These are phyloP conservation scores for Leccinellum rugosiceps DNA, from an alignment of 768 basidiomycete species.

Conservation along the genomic window DNA sequence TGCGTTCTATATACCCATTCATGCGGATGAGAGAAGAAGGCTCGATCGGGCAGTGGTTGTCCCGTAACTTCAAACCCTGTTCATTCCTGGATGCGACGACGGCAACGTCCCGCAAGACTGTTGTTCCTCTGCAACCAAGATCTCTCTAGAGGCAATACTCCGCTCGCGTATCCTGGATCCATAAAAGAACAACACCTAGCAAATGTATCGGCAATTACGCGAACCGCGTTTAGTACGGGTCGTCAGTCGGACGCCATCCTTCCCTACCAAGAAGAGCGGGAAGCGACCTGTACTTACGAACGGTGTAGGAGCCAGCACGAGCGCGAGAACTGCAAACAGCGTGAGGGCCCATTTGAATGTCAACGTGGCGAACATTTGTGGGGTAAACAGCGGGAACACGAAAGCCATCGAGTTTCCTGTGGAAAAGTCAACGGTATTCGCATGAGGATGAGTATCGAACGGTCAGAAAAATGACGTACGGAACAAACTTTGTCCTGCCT, in stretches of 20 bases:
- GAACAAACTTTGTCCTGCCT: conserved; percentile 49
- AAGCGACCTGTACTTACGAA: conserved; percentile 30
- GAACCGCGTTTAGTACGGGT: not conserved
- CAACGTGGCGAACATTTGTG: conserved; percentile 42
- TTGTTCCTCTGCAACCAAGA: conserved; percentile 16
- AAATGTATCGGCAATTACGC: not conserved
- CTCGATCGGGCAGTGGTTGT: not conserved
- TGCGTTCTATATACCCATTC: not conserved
- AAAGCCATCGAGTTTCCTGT: conserved; percentile 39
- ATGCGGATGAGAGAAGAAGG: not conserved
- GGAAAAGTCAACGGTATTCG: not conserved
- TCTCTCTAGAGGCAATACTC: conserved; percentile 21
- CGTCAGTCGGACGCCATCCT: not conserved
- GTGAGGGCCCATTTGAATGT: conserved; percentile 34
- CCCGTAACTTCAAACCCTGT: conserved; percentile 6
- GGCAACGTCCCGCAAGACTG: not conserved
- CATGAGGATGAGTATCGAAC: too few species aligned
- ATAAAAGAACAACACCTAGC: conserved; percentile 27
- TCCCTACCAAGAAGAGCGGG: not conserved
- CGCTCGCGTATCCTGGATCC: conserved; percentile 32
- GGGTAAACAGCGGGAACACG: conserved; percentile 49
- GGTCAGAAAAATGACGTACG: conserved; percentile 29
- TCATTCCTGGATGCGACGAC: not conserved
- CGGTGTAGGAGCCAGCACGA: conserved; percentile 42
- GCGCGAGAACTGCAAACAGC: conserved; percentile 36